A percentile compares a stretch with the other conserved stretches of the same genome.
These are phyloP conservation scores for Pseudocercospora eumusae DNA, from an alignment of 2,329 filamentous ascomycete genomes.

Conservation along the genomic window DNA sequence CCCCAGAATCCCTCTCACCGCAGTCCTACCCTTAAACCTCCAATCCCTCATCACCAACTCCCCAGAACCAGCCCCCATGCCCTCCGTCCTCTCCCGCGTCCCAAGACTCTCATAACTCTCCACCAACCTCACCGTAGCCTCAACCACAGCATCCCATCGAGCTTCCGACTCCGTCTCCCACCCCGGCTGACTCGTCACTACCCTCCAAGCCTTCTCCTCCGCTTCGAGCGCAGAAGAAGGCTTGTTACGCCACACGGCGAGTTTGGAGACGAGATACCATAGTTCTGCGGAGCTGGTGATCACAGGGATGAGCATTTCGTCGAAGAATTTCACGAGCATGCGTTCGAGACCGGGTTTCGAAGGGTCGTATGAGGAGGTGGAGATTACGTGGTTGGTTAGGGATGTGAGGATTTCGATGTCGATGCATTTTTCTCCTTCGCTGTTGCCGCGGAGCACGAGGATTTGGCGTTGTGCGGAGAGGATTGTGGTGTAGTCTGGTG, in stretches of 20 bases:
- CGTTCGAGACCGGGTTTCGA: conserved; percentile 55
- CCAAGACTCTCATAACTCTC: conserved; percentile 77
- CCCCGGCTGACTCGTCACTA: conserved; percentile 59
- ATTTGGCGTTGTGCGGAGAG: conserved; percentile 73
- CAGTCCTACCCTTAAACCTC: conserved; percentile 85
- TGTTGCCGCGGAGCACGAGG: conserved; percentile 67
- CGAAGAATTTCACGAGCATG: conserved; percentile 70
- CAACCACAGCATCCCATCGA: conserved; percentile 72
- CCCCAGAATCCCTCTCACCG: conserved; percentile 78
- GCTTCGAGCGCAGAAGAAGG: conserved; percentile 74
- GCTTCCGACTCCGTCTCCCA: conserved; percentile 60
- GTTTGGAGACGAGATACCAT: conserved; percentile 71
- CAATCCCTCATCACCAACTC: conserved; percentile 74
- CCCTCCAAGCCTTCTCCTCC: conserved; percentile 87
- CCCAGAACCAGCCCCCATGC: conserved; percentile 48
- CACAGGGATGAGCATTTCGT: conserved; percentile 73
- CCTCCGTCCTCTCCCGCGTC: conserved; percentile 53
- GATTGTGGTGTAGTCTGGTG: conserved; percentile 74
- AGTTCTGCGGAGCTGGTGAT: conserved; percentile 78
- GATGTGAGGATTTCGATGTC: conserved; percentile 72
- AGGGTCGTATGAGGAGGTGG: conserved; percentile 48
- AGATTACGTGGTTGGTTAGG: conserved; percentile 70
- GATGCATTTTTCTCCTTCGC: conserved; percentile 72
- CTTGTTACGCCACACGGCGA: conserved; percentile 72
- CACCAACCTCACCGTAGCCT: conserved; percentile 77